Evolutionary conservation across 805 yeast species (phyloP).

Genomic region (Zygotorulaspora florentina): DNA sequence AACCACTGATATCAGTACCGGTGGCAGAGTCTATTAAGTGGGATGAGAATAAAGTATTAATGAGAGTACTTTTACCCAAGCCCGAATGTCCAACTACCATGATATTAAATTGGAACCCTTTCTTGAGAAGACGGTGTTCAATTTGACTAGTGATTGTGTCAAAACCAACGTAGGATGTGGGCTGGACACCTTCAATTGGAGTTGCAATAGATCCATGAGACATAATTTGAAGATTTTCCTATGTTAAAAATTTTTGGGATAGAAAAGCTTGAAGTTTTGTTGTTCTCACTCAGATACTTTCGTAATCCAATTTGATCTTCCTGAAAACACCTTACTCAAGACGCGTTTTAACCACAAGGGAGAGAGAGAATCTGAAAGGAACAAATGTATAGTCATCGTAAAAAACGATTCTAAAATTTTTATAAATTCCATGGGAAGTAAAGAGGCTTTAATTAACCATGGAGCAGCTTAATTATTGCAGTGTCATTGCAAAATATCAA

Average conservation of each 20-base stretch:
- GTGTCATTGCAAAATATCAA: no score
- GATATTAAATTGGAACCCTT: slow-evolving; percentile 90
- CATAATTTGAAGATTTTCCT: slow-evolving; percentile 2
- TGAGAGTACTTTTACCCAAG: slow-evolving; percentile 86
- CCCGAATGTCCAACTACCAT: slow-evolving; percentile 95
- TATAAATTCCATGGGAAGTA: neutral
- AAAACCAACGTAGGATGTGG: slow-evolving; percentile 85
- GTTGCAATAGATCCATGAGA: slow-evolving; percentile 7
- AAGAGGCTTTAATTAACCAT: neutral
- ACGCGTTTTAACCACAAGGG: slow-evolving; percentile 11
- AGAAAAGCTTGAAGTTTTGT: neutral
- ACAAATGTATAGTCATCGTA: neutral
- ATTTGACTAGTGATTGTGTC: slow-evolving; percentile 95
- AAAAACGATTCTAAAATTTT: neutral
- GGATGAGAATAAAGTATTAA: slow-evolving; percentile 86
- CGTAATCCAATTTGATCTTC: no score
- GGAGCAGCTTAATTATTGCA: no score
- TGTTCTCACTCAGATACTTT: neutral
- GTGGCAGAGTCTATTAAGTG: slow-evolving; percentile 61
- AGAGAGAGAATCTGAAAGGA: neutral
- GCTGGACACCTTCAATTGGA: slow-evolving; percentile 36
- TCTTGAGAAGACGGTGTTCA: slow-evolving; percentile 82
- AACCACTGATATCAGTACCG: slow-evolving; percentile 65
- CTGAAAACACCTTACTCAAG: neutral
- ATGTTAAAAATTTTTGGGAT: no score